Percentiles rank a stretch among this genome's conserved stretches.
phyloP scores from a whole-genome alignment of 257 asterid species.

The Solanum rostratum region DNA sequence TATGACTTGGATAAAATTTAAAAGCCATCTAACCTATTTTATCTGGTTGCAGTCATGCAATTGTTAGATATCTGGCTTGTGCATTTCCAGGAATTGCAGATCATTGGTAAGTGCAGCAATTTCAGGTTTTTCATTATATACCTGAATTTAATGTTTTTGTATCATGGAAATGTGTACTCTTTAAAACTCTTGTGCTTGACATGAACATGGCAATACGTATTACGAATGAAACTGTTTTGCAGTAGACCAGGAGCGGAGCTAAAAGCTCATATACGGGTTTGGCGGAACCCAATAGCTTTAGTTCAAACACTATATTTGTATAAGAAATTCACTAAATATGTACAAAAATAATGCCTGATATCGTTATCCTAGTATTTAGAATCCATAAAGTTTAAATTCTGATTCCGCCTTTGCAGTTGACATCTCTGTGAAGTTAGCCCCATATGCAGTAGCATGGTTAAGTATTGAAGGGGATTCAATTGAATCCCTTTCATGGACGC shows the following conservation, averaged over 20 bases:
- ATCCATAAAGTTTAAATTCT: not conserved
- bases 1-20: not conserved
- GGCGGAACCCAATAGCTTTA: not conserved
- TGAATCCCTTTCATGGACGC: not conserved
- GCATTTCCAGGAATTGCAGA: conserved; percentile 82
- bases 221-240: not conserved
- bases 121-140: not conserved
- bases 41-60: conserved; percentile 71
- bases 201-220: not conserved
- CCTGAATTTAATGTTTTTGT: not conserved
- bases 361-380: not conserved
- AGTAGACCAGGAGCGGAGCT: not conserved
- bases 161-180: not conserved
- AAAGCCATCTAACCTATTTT: not conserved
- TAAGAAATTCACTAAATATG: not conserved
- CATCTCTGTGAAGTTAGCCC: not conserved
- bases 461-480: not conserved
- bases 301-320: not conserved
- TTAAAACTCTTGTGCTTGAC: not conserved
- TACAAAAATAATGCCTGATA: not conserved
- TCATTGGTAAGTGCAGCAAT: conserved; percentile 66
- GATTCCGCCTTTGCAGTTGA: not conserved
- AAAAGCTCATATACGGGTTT: not conserved
- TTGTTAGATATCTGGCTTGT: conserved; percentile 56
- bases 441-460: not conserved